Conservation (phyloP, 2,329 filamentous ascomycete genomes). For the Pseudogymnoascus sp. region DNA sequence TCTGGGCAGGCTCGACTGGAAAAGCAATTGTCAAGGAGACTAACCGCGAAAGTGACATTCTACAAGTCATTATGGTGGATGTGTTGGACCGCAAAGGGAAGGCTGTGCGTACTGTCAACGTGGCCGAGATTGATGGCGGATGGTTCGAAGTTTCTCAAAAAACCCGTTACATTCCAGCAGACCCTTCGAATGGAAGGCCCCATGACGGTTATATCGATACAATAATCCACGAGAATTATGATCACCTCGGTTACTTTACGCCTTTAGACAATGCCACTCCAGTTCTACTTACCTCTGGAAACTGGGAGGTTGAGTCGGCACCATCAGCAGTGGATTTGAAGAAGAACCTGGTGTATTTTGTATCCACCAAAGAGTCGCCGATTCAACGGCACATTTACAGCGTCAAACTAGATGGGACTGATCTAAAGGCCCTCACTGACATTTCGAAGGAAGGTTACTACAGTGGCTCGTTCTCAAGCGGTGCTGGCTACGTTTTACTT, state of each 20-base stretch:
- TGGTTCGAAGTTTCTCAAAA: slow-evolving; percentile 94
- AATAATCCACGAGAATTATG: slow-evolving; percentile 75
- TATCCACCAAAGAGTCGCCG: slow-evolving; percentile 77
- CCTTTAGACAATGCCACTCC: slow-evolving; percentile 80
- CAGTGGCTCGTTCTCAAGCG: slow-evolving; percentile 72
- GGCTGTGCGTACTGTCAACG: slow-evolving; percentile 71
- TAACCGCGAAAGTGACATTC: slow-evolving; percentile 86
- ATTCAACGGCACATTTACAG: slow-evolving; percentile 90
- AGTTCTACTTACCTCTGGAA: slow-evolving; percentile 74
- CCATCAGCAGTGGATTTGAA: slow-evolving; percentile 78
- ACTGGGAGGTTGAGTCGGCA: slow-evolving; percentile 86
- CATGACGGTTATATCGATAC: slow-evolving; percentile 92
- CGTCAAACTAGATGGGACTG: slow-evolving; percentile 67
- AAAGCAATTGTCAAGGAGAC: slow-evolving; percentile 86
- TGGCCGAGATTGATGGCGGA: slow-evolving; percentile 81
- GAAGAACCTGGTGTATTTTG: slow-evolving; percentile 85
- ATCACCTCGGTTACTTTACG: slow-evolving; percentile 89
- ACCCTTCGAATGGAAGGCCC: slow-evolving; percentile 65
- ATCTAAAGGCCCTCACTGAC: slow-evolving; percentile 67
- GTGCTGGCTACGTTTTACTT: slow-evolving; percentile 76
- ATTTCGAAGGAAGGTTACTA: slow-evolving; percentile 71
- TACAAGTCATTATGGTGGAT: slow-evolving; percentile 82
- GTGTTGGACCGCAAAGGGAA: slow-evolving; percentile 65
- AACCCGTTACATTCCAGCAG: slow-evolving; percentile 79
- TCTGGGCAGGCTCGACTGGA: slow-evolving; percentile 71